phyloP scores from a whole-genome alignment of 169 alveolate species.

The Cystoisospora suis region DNA sequence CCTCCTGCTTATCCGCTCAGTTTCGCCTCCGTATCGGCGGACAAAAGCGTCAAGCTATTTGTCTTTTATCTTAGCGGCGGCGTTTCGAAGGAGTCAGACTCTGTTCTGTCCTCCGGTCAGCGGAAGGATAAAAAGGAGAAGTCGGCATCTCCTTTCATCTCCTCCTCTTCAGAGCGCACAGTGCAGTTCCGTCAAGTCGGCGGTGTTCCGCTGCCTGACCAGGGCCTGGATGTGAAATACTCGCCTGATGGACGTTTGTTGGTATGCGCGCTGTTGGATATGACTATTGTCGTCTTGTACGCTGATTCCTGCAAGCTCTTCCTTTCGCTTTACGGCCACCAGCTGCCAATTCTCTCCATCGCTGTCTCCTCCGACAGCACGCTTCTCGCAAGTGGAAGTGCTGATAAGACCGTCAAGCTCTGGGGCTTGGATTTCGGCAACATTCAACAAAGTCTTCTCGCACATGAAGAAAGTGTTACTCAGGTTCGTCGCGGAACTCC shows the following conservation, averaged over 20 bases:
- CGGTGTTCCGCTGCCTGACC: constrained; percentile 63
- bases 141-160: not conserved
- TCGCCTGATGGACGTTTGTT: constrained; percentile 72
- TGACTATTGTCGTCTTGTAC: constrained; percentile 79
- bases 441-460: constrained; percentile 45
- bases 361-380: constrained; percentile 81
- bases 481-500: not conserved
- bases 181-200: constrained; percentile 20
- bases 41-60: constrained; percentile 73
- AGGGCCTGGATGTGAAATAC: constrained; percentile 62
- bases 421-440: constrained; percentile 91
- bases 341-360: constrained; percentile 83
- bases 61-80: constrained; percentile 45
- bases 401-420: constrained; percentile 84
- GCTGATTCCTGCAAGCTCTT: constrained; percentile 81
- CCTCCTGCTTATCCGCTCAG: constrained; percentile 1
- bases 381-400: constrained; percentile 84
- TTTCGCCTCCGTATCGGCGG: constrained; percentile 77
- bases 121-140: not conserved
- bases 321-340: constrained; percentile 88
- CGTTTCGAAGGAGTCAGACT: not conserved
- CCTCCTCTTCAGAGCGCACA: not conserved
- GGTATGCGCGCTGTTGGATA: constrained; percentile 81
- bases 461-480: constrained; percentile 53
- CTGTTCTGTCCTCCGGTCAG: not conserved